A percentile compares a stretch with the other conserved stretches of the same genome.
Conservation (phyloP, 179 eudicot species). For the Beta macrorhiza region DNA sequence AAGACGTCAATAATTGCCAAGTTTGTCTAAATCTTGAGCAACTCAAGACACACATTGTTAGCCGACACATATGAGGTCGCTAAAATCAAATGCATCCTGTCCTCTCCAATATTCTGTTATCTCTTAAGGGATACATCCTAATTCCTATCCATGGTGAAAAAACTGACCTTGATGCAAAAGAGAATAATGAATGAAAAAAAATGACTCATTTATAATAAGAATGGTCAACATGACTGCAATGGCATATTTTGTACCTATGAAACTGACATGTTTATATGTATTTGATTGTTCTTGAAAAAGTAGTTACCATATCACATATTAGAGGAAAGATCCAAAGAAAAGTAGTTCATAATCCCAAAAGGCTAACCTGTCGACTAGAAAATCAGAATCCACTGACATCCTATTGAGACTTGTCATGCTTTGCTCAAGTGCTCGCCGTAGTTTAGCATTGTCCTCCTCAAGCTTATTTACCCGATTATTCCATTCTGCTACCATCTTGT, state of each 20-base stretch:
- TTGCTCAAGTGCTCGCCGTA: slow-evolving; percentile 95
- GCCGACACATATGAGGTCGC: neutral
- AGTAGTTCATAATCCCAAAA: slow-evolving; percentile 7
- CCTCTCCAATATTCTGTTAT: neutral
- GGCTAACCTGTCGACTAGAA: slow-evolving; percentile 85
- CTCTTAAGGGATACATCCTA: neutral
- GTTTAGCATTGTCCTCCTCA: slow-evolving; percentile 85
- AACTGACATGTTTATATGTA: neutral
- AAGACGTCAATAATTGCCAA: neutral
- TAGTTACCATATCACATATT: neutral
- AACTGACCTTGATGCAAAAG: neutral
- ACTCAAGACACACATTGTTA: neutral
- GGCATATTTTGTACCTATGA: neutral
- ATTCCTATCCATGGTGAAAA: neutral
- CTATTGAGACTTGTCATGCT: slow-evolving; percentile 97
- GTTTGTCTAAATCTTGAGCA: neutral
- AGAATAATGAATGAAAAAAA: neutral
- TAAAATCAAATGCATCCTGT: neutral
- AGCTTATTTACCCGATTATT: slow-evolving; percentile 75
- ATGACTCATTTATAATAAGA: neutral
- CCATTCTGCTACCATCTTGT: slow-evolving; percentile 54
- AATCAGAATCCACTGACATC: slow-evolving; percentile 98
- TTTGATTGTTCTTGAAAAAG: neutral
- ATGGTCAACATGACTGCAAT: neutral
- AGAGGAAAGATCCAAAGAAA: neutral